These are phyloP conservation scores for Leucogyrophana mollusca DNA, from an alignment of 768 basidiomycete genomes.

Conservation along the genomic window DNA sequence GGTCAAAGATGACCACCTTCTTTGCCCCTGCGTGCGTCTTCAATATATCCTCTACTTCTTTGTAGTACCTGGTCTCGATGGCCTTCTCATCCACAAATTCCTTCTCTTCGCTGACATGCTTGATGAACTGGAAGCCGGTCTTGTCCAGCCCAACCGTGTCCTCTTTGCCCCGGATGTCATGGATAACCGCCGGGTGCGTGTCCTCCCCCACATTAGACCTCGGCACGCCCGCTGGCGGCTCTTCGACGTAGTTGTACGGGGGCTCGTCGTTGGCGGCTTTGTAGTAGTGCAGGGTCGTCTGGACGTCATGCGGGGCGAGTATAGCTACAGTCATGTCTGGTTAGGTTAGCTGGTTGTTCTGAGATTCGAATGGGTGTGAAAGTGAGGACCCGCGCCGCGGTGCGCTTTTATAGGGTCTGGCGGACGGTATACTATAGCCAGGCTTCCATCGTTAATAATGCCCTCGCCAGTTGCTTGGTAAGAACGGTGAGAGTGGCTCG, in stretches of 20 bases:
- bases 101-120: conserved; percentile 32
- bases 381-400: too few relatives aligned
- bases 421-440: too few relatives aligned
- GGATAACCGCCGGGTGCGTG: conserved; percentile 17
- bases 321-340: conserved; percentile 21
- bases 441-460: too few relatives aligned
- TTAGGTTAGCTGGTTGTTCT: too few relatives aligned
- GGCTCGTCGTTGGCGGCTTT: conserved; percentile 23
- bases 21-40: conserved; percentile 38
- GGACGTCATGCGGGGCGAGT: conserved; percentile 33
- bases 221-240: conserved; percentile 24
- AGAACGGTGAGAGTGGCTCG: neutral
- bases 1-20: conserved; percentile 44
- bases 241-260: conserved; percentile 34
- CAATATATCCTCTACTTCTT: conserved; percentile 40
- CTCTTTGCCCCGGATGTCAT: conserved; percentile 33
- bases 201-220: conserved; percentile 30
- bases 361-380: too few relatives aligned
- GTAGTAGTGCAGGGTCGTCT: conserved; percentile 38
- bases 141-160: conserved; percentile 30
- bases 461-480: too few relatives aligned
- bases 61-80: conserved; percentile 39
- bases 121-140: conserved; percentile 45
- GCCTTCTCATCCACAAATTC: conserved; percentile 38
- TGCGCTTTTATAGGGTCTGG: too few relatives aligned